Base-by-base conservation (phyloP, 768 basidiomycete species). In the Bullera alba region DNA sequence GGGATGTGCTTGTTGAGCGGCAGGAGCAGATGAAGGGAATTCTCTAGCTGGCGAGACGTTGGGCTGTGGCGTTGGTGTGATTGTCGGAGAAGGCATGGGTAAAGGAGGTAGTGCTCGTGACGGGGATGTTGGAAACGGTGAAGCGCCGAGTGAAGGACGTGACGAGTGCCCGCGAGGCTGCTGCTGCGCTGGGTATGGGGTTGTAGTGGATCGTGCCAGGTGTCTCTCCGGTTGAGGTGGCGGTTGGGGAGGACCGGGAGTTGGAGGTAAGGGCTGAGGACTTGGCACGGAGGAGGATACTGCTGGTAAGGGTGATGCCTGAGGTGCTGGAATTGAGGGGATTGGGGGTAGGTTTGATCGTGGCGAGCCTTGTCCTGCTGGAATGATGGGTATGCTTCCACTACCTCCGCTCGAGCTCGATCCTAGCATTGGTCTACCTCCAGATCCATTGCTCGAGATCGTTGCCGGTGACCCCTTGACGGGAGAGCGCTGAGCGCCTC, bases 221-320 rank as follows among this genome's bases (percentile, higher is more conserved):
- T 67, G 65, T 21, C 65, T 32, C 38, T 67, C 65, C n/a, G 65
- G 65, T 51, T 67, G 65, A 16, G 65, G 65, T 32, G 65, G 65
- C 2, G 65, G 65, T 49, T 57, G 59, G 23, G 65, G 65, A 23
- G 65, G 56, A 15, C 54, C 29, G 29, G 51, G 57, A 1, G 56
- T 43, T 4, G 39, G 37, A 15, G 48, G 28, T 30, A 32, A 23
- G 22, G 48, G 44, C 55, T 50, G 28, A 37, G 47, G 32, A 47
- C 27, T 37, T 5, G 42, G 30, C 19, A 54, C 25, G 8, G 21
- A 50, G 10, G 48, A 36, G 3, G 49, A 36, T 17, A 21, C 28
- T 19, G 46, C 27, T 2, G 61, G 61, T 14, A 65, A 34, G 28
- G 64, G 61, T 25, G 64, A 58, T 16, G 58, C 50, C 38, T 60